A percentile compares a stretch with the other conserved stretches of the same genome.
Evolutionary conservation across 2,329 filamentous ascomycete species (phyloP).

Genomic region (Beauveria medogensis): DNA sequence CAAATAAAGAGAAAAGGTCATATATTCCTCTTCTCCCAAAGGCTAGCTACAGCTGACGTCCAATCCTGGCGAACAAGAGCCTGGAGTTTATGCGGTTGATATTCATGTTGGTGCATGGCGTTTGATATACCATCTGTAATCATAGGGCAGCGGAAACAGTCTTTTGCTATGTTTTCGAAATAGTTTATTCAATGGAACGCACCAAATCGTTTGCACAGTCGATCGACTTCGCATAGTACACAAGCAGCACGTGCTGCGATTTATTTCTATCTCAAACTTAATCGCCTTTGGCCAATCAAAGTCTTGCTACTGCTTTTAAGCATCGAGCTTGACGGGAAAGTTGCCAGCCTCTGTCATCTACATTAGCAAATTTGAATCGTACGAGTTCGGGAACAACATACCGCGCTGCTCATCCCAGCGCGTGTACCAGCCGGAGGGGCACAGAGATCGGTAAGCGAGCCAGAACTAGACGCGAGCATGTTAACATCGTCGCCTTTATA

Average conservation of each 20-base stretch:
- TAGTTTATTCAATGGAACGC: slow-evolving; percentile 5
- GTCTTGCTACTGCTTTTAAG: slow-evolving; percentile 29
- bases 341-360: slow-evolving; percentile 52
- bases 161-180: neutral
- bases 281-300: slow-evolving; percentile 15
- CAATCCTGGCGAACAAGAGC: neutral
- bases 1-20: neutral
- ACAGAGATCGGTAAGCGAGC: slow-evolving; percentile 93
- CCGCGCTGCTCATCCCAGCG: slow-evolving; percentile 97
- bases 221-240: slow-evolving; percentile 29
- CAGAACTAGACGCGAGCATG: slow-evolving; percentile 62
- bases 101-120: neutral
- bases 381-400: slow-evolving; percentile 37
- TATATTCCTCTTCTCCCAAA: neutral
- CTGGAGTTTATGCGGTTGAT: neutral
- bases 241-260: slow-evolving; percentile 26
- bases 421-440: slow-evolving; percentile 87
- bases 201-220: slow-evolving; percentile 18
- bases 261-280: slow-evolving; percentile 18
- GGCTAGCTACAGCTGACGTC: neutral
- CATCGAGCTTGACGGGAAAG: slow-evolving; percentile 59
- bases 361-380: slow-evolving; percentile 21
- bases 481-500: neutral
- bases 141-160: slow-evolving; percentile 4
- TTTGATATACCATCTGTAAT: neutral